Evolutionary conservation across 805 yeast species (phyloP), one percentile per base, ranked within the genome.

Genomic region (Cyberlindnera amylophila): DNA sequence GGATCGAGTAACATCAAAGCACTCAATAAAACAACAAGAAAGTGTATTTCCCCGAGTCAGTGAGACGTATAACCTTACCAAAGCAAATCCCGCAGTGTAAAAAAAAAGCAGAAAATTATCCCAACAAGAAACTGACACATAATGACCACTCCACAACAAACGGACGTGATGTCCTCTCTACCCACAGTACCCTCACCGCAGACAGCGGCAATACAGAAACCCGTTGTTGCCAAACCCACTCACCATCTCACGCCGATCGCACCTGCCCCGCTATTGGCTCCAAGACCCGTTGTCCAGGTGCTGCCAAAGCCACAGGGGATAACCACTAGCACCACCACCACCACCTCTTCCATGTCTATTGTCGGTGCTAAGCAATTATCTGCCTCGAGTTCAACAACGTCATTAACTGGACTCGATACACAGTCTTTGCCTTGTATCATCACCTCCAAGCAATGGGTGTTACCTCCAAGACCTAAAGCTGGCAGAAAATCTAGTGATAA

Each of bases 381-480:
- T 10, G n/a, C 36, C 4, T 32, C 49, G 9, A 27, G 28, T 12
- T 34, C 39, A 6, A 12, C 41, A 5, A 28, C 36, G 2, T 16
- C 44, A 4, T 21, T 18, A 11, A 16, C 41, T 8, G 36, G 39
- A 28, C 8, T 34, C 38, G 42, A 37, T 10, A 9, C 39, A 5
- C 34, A 31, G 28, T 17, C 39, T 6, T 19, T 42, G 9, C 53
- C 54, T 3, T 47, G 54, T 17, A 49, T 52, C 33, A 51, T 53
- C 53, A 81, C 91, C 1, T 80, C 87, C 36, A 82, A 81, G 54
- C 81, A 78, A 57, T 86, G 91, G 90, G 88, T 83, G 7, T 65
- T 85, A 24, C 95, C 95, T 3, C 95, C 95, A 10, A 70, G 93
- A 50, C 93, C 95, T 13, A 82, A 85, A 50, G 84, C 86, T 1